Base-by-base conservation (phyloP, 1,284 basidiomycete genomes). In the Cryptococcus wingfieldii region DNA sequence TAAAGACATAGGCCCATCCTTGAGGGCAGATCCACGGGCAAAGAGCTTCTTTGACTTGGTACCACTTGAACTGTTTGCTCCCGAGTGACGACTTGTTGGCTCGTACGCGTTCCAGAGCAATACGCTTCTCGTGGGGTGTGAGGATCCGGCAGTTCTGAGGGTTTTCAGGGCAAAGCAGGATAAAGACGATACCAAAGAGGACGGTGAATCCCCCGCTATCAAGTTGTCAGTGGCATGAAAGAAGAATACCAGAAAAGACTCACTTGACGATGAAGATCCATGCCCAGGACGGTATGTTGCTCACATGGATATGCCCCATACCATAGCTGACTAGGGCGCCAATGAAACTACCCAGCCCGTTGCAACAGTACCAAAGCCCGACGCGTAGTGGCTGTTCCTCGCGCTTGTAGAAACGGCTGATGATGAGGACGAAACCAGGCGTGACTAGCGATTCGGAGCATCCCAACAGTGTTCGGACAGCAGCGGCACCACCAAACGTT, bases 361-460 rank as follows among this genome's bases (percentile, higher is more conserved):
- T 47, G 31, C 46, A 47, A 25, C 46, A 47, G 46, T 47, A 47
- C 46, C 46, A 47, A 19, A 47, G n/a, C 10, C 46, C 46, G 6
- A 47, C 46, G 31, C 69, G 61, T 10, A 70, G 58, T 1, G 71
- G 68, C 59, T 77, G 75, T 54, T 77, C 74, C 37, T 69, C 67
- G 7, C 68, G 53, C 50, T 61, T 67, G 54, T 76, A 77, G 58
- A 71, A 77, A 10, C 69, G 62, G 14, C 65, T 65, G 13, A 72
- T 67, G 50, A 77, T 62, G 16, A 76, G 56, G 7, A 72, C 61
- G 46, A 77, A 77, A 1, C 70, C 74, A 4, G 76, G 76, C 3
- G 73, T 74, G 46, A 77, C 66, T 6, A 72, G 62, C 0, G 69
- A 62, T 56, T 77, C 76, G 14, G 68, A 50, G 10, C 62, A 65